Evolutionary conservation across 306 rosid genomes (phyloP).

Genomic region (Cicer arietinum): DNA sequence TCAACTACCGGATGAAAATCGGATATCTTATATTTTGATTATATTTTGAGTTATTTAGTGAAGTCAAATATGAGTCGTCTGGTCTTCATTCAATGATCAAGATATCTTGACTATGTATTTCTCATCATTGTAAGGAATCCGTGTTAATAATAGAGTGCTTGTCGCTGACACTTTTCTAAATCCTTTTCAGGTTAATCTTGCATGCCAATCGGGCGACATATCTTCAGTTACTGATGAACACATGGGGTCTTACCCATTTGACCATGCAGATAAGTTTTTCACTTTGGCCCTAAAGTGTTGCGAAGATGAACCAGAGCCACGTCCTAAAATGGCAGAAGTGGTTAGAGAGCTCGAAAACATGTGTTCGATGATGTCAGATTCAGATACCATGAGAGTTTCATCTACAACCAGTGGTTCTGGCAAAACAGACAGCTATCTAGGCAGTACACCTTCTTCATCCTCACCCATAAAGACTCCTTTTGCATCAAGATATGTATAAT

Average conservation of each 20-base stretch:
- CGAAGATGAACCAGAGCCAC: slow-evolving; percentile 13
- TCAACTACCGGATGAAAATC: neutral
- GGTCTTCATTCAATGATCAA: neutral
- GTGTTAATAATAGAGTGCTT: neutral
- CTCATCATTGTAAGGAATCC: neutral
- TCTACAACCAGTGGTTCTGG: slow-evolving; percentile 1
- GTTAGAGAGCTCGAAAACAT: slow-evolving; percentile 17
- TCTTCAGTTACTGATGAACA: neutral
- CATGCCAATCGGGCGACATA: neutral
- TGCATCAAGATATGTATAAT: slow-evolving; percentile 5
- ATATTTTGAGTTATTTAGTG: neutral
- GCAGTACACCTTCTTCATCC: slow-evolving; percentile 18
- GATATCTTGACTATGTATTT: neutral
- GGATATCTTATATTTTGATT: neutral
- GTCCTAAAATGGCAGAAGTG: slow-evolving; percentile 16
- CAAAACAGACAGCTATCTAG: slow-evolving; percentile 11
- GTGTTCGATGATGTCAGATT: slow-evolving; percentile 1
- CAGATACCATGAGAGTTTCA: neutral
- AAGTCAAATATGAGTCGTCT: neutral
- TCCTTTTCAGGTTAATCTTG: slow-evolving; percentile 3
- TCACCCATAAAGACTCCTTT: neutral
- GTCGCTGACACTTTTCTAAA: neutral
- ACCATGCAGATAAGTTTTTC: slow-evolving; percentile 5
- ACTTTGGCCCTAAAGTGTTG: slow-evolving; percentile 12
- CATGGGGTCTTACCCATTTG: slow-evolving; percentile 19